Base-by-base conservation (phyloP, 306 rosid species). In the Neltuma alba region DNA sequence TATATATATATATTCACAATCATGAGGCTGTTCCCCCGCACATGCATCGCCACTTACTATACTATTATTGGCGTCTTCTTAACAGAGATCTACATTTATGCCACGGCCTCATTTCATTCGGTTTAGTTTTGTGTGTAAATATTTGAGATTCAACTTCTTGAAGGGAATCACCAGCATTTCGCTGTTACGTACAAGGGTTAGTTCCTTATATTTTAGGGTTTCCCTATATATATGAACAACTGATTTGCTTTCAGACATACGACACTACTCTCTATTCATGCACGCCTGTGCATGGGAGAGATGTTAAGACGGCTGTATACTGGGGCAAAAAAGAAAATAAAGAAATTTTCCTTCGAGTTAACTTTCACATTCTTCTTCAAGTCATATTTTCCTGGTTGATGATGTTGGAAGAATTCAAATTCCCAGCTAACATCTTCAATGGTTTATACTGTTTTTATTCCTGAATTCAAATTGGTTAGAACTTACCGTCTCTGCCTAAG, bases 21-120 rank as follows among this genome's bases (percentile, higher is more conserved):
- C 92, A 88, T 78, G 88, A 86, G 88, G 21, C 75, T 74, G 25
- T 47, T 25, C 28, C 76, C 60, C 57, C 11, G 21, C 25, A 48
- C 34, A 72, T 14, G 72, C 75, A 77, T 83, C 42, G 37, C 58
- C 77, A 47, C 41, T 47, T 79, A 55, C 23, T 74, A 44, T 72
- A 48, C 15, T 7, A 45, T 54, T 82, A 58, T 63, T 34, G 8
- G 31, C 13, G 4, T 25, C 28, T 55, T 23, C 11, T 58, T 41
- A 48, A 48, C 55, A 48, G 31, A 23, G 15, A 55, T 11, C 62
- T 11, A 55, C 14, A 3, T 6, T 52, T 6, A 23, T 16, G 6
- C 6, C 55, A 48, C 7, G 23, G 5, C 23, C 60, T 52, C 28
- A 52, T 20, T 55, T 23, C 63, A 21, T 55, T 11, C 13, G 23